Evolutionary conservation across 345 rosid species (phyloP).

Genomic region (Eucalyptus dawsonii): DNA sequence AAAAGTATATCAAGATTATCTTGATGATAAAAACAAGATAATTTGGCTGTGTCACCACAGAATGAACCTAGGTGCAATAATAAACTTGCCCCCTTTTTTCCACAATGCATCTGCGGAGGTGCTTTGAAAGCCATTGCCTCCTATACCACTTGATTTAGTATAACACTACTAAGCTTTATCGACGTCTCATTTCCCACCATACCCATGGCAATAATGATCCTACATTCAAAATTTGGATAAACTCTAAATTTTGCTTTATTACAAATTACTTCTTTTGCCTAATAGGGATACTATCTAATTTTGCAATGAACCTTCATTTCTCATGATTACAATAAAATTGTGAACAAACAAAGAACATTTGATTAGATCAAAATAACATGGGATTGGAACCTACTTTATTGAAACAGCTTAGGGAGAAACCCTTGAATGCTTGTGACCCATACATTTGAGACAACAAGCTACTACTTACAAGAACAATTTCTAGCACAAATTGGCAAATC

Average conservation of each 20-base stretch:
- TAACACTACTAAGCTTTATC: slow-evolving; percentile 73
- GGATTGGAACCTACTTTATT: slow-evolving; percentile 27
- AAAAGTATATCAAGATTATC: not conserved
- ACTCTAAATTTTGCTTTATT: not conserved
- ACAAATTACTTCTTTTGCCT: not conserved
- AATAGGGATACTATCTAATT: not conserved
- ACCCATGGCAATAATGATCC: slow-evolving; percentile 69
- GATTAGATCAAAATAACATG: not conserved
- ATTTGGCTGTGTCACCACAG: not conserved
- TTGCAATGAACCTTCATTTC: not conserved
- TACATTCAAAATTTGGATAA: slow-evolving; percentile 5
- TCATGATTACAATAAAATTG: not conserved
- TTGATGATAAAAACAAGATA: not conserved
- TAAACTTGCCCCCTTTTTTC: slow-evolving; percentile 76
- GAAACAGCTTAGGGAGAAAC: too few species aligned
- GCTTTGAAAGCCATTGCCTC: slow-evolving; percentile 89
- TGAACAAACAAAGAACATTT: not conserved
- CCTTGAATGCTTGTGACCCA: too few species aligned
- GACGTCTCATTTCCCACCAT: slow-evolving; percentile 79
- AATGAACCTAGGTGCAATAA: slow-evolving; percentile 72
- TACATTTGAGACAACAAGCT: too few species aligned
- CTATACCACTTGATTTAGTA: slow-evolving; percentile 64
- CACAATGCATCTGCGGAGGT: slow-evolving; percentile 85
- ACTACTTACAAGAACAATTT: too few species aligned
- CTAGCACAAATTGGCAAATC: too few species aligned